Evolutionary conservation across 176 grass and related monocot species (phyloP).

Genomic region (Paspalum notatum): DNA sequence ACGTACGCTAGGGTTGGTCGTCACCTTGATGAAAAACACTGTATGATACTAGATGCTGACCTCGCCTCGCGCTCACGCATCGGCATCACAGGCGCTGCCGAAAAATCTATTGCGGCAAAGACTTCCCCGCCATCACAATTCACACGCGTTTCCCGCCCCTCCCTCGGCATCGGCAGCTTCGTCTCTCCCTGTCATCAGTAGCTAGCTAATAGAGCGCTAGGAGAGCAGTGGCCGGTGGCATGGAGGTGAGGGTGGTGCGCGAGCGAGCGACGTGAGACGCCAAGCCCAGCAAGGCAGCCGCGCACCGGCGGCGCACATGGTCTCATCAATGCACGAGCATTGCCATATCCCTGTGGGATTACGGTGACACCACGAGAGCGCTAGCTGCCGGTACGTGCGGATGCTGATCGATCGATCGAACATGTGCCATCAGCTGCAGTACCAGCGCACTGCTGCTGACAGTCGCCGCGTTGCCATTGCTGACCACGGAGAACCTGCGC

Average conservation of each 20-base stretch:
- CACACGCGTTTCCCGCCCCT: not conserved
- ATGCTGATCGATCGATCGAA: slow-evolving; percentile 2
- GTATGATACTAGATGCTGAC: not conserved
- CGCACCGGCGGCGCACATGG: slow-evolving; percentile 36
- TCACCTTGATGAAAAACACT: not conserved
- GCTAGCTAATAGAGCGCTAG: not conserved
- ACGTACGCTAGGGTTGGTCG: not conserved
- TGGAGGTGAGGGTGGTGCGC: not conserved
- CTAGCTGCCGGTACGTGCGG: not conserved
- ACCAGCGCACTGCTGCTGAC: not conserved
- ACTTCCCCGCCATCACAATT: slow-evolving; percentile 16
- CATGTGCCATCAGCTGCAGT: not conserved
- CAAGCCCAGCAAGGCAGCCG: slow-evolving; percentile 12
- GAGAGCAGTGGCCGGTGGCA: not conserved
- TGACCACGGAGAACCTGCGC: not conserved
- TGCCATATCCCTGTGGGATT: not conserved
- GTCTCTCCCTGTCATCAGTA: not conserved
- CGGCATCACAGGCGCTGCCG: not conserved
- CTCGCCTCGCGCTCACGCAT: slow-evolving; percentile 16
- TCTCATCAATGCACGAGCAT: slow-evolving; percentile 24
- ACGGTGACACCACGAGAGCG: not conserved
- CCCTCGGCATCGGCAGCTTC: not conserved
- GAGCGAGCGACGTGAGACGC: slow-evolving; percentile 12
- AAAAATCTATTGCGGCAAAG: slow-evolving; percentile 14
- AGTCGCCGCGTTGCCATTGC: not conserved